phyloP scores from a whole-genome alignment of 805 yeast species.

The Saccharomyces eubayanus region DNA sequence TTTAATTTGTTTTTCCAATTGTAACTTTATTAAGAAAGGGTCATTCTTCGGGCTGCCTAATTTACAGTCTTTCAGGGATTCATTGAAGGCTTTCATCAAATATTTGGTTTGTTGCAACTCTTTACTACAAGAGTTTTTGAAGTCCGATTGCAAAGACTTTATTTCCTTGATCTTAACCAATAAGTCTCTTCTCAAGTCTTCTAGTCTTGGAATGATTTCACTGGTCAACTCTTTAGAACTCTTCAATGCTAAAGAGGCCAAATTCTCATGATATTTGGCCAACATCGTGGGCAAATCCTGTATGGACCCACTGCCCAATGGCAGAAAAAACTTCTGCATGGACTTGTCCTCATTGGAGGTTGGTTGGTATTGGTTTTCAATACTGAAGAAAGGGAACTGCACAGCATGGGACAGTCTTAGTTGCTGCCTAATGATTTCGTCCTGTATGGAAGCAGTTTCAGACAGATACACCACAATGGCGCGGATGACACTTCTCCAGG shows the following conservation, averaged over 20 bases:
- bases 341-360: slow-evolving; percentile 17
- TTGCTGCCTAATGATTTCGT: slow-evolving; percentile 80
- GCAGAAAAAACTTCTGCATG: slow-evolving; percentile 48
- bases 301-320: slow-evolving; percentile 70
- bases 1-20: slow-evolving; percentile 68
- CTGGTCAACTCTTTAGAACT: slow-evolving; percentile 53
- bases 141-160: slow-evolving; percentile 72
- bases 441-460: slow-evolving; percentile 78
- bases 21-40: slow-evolving; percentile 68
- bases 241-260: slow-evolving; percentile 50
- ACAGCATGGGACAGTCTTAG: slow-evolving; percentile 74
- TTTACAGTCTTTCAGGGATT: slow-evolving; percentile 56
- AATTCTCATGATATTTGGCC: slow-evolving; percentile 53
- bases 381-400: slow-evolving; percentile 33
- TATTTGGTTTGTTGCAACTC: slow-evolving; percentile 61
- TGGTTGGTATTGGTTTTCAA: slow-evolving; percentile 26
- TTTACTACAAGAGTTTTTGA: slow-evolving; percentile 62
- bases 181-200: slow-evolving; percentile 65
- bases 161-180: slow-evolving; percentile 81
- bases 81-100: slow-evolving; percentile 45
- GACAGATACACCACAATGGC: slow-evolving; percentile 66
- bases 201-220: slow-evolving; percentile 57
- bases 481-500: slow-evolving; percentile 77
- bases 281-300: slow-evolving; percentile 74
- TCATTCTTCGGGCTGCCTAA: slow-evolving; percentile 48